Evolutionary conservation across 2,329 filamentous ascomycete species (phyloP).

Genomic region (Metarhizium sp.): DNA sequence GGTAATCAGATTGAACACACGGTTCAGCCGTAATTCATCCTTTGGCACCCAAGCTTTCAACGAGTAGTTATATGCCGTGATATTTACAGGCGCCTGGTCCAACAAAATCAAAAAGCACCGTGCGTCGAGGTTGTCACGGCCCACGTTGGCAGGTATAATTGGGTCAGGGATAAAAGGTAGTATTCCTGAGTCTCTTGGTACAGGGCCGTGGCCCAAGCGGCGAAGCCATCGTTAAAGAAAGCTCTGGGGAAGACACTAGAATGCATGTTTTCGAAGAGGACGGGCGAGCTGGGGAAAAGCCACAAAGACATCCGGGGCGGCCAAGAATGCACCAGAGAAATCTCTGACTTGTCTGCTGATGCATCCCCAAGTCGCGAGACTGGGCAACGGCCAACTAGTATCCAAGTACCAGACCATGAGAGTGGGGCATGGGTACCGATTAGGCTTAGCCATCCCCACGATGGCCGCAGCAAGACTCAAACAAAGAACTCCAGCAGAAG

Average conservation of each 20-base stretch:
- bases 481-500: constrained; percentile 8
- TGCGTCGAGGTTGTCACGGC: neutral
- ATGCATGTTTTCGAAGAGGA: neutral
- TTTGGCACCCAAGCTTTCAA: neutral
- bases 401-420: neutral
- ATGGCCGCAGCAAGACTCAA: constrained; percentile 2
- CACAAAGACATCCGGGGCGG: neutral
- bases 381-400: constrained; percentile 4
- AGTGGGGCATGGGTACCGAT: constrained; percentile 5
- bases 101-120: neutral
- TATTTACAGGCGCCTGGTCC: neutral
- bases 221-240: neutral
- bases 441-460: constrained; percentile 7
- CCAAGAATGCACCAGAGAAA: constrained; percentile 7
- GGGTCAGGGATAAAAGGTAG: neutral
- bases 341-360: constrained; percentile 14
- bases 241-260: neutral
- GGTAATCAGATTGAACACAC: neutral
- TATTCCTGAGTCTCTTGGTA: neutral
- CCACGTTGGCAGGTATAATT: neutral
- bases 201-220: neutral
- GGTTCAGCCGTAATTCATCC: neutral
- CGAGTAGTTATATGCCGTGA: neutral
- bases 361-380: constrained; percentile 4
- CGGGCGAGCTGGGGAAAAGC: constrained; percentile 1